These are phyloP conservation scores for Lyophyllum semitale DNA, from an alignment of 768 basidiomycete genomes.

Conservation along the genomic window DNA sequence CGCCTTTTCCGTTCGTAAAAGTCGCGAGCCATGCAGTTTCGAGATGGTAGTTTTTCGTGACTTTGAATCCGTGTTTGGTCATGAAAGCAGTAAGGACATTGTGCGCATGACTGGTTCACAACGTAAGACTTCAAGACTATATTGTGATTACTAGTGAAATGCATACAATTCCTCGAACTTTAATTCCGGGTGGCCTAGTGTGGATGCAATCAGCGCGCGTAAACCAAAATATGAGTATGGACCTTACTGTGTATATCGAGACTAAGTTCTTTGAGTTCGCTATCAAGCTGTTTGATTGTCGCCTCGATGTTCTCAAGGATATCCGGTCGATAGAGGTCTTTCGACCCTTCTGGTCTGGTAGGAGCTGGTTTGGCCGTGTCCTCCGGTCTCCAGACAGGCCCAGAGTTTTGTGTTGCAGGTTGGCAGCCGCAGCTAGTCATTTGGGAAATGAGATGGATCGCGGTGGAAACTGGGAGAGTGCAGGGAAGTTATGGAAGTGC, in stretches of 20 bases:
- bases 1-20: slow-evolving; percentile 64
- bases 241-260: slow-evolving; percentile 75
- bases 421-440: slow-evolving; percentile 14
- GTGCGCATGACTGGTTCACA: slow-evolving; percentile 62
- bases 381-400: slow-evolving; percentile 45
- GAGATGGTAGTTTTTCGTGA: no score
- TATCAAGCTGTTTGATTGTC: slow-evolving; percentile 52
- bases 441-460: no score
- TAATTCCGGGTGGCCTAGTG: slow-evolving; percentile 68
- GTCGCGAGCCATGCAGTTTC: no score
- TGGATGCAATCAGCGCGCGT: background rate
- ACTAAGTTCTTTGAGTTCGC: slow-evolving; percentile 62
- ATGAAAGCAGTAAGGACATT: slow-evolving; percentile 70
- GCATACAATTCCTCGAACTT: slow-evolving; percentile 66
- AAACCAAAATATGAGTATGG: background rate
- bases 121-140: background rate
- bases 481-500: no score
- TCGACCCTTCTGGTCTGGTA: slow-evolving; percentile 27
- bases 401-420: slow-evolving; percentile 4
- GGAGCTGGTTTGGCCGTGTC: slow-evolving; percentile 32
- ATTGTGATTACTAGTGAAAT: background rate
- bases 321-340: slow-evolving; percentile 48
- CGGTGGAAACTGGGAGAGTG: no score
- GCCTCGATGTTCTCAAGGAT: slow-evolving; percentile 62
- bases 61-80: no score